Conservation (phyloP, 495 filamentous ascomycete genomes). For the Chaetomidium leptoderma region DNA sequence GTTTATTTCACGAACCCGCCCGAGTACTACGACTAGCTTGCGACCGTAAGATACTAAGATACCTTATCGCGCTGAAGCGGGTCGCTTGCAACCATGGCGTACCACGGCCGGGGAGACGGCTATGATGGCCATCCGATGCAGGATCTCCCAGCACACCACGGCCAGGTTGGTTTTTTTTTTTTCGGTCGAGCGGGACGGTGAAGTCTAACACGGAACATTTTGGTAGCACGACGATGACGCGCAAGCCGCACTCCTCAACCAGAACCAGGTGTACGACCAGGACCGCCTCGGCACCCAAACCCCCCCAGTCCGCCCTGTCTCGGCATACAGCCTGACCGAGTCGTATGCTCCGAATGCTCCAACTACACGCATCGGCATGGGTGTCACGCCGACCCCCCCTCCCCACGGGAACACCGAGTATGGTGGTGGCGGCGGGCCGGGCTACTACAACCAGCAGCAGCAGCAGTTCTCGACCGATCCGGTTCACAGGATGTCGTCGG, state of each 20-base stretch:
- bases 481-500: slow-evolving; percentile 51
- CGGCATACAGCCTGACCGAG: slow-evolving; percentile 86
- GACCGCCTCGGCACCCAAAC: slow-evolving; percentile 57
- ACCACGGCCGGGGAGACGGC: slow-evolving; percentile 47
- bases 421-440: slow-evolving; percentile 30
- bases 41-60: no score
- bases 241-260: slow-evolving; percentile 66
- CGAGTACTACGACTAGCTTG: not conserved
- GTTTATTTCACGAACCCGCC: not conserved
- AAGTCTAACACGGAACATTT: slow-evolving; percentile 5
- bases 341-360: slow-evolving; percentile 67
- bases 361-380: slow-evolving; percentile 40
- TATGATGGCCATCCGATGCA: slow-evolving; percentile 62
- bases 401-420: slow-evolving; percentile 40
- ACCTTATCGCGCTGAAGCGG: slow-evolving; percentile 12
- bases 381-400: slow-evolving; percentile 36
- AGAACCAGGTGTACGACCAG: slow-evolving; percentile 66
- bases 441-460: slow-evolving; percentile 33
- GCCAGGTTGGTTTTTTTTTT: slow-evolving; percentile 38
- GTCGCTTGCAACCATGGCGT: slow-evolving; percentile 43
- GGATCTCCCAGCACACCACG: slow-evolving; percentile 56
- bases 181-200: not conserved
- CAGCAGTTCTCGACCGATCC: slow-evolving; percentile 43
- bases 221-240: slow-evolving; percentile 69
- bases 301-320: slow-evolving; percentile 47